These are phyloP conservation scores for Annulohypoxylon maeteangense DNA, from an alignment of 495 filamentous ascomycete species.

Conservation along the genomic window DNA sequence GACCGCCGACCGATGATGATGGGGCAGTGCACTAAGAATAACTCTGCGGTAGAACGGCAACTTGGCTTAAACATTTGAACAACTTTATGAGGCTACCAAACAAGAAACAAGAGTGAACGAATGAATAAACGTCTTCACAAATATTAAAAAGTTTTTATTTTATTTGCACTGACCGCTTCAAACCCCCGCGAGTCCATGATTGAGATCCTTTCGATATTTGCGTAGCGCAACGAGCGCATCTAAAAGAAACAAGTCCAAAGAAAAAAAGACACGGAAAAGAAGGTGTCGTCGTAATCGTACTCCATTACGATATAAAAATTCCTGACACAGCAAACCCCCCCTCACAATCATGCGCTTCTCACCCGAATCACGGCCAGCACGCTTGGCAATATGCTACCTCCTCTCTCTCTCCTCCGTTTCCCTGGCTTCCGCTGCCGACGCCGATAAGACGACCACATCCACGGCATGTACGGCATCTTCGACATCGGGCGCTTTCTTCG, in stretches of 20 bases:
- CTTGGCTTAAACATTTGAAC: slow-evolving; percentile 32
- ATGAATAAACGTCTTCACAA: not conserved
- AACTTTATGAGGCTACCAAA: slow-evolving; percentile 4
- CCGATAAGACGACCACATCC: slow-evolving; percentile 49
- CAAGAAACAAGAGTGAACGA: not conserved
- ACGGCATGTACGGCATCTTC: slow-evolving; percentile 85
- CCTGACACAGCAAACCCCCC: not conserved
- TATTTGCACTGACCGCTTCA: not conserved
- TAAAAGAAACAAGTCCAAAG: not conserved
- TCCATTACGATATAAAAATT: slow-evolving; percentile 10
- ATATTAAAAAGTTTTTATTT: too few species aligned
- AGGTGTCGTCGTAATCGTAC: not conserved
- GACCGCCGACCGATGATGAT: slow-evolving; percentile 2
- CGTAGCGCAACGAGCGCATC: slow-evolving; percentile 38
- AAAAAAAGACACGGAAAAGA: not conserved
- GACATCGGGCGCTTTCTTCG: slow-evolving; percentile 85
- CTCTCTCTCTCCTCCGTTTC: slow-evolving; percentile 37
- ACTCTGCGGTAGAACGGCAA: slow-evolving; percentile 22
- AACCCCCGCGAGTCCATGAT: slow-evolving; percentile 19
- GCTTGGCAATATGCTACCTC: slow-evolving; percentile 33
- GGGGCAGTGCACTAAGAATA: slow-evolving; percentile 39
- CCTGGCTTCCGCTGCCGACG: slow-evolving; percentile 41
- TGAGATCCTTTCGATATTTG: not conserved
- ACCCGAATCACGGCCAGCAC: slow-evolving; percentile 16
- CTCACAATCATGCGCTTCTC: slow-evolving; percentile 42